A percentile compares a stretch with the other conserved stretches of the same genome.
phyloP scores from a whole-genome alignment of 129 eudicot genomes.

The Chrysanthemum makinoi region DNA sequence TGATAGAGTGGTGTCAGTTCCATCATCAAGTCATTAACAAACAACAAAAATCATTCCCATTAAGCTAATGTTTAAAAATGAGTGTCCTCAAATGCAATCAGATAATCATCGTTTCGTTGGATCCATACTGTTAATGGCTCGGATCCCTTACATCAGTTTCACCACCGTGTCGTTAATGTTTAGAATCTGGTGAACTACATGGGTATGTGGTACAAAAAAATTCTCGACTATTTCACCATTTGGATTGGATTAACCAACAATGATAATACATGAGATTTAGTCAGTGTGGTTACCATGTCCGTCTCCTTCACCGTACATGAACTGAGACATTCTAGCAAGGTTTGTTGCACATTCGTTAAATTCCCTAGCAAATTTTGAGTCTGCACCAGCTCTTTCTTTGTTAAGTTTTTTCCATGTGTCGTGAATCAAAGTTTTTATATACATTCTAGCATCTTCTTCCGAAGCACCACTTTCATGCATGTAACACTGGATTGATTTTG shows the following conservation, averaged over 20 bases:
- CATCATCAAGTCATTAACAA: too few relatives aligned
- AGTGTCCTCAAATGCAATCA: conserved; percentile 39
- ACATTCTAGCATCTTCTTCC: conserved; percentile 34
- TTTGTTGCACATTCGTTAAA: conserved; percentile 23
- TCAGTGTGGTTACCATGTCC: conserved; percentile 35
- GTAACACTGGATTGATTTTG: conserved; percentile 50
- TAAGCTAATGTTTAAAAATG: conserved; percentile 22
- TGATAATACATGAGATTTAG: too few relatives aligned
- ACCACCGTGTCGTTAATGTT: conserved; percentile 33
- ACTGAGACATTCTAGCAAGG: conserved; percentile 32
- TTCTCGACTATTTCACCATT: too few relatives aligned
- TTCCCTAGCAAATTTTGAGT: not conserved
- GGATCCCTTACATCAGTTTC: conserved; percentile 17
- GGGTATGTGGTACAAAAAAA: too few relatives aligned
- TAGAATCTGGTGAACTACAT: too few relatives aligned
- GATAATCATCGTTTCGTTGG: conserved; percentile 33
- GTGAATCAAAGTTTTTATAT: conserved; percentile 16
- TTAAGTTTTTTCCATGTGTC: conserved; percentile 47
- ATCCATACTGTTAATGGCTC: conserved; percentile 26
- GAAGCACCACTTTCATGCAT: conserved; percentile 48
- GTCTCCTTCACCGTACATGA: conserved; percentile 40
- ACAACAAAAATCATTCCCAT: not conserved
- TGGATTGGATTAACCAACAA: too few relatives aligned
- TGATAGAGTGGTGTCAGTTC: too few relatives aligned
- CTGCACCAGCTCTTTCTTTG: conserved; percentile 5